Evolutionary conservation across 1,139 yeast genomes (phyloP).

Genomic region (Ogataea hybrid): DNA sequence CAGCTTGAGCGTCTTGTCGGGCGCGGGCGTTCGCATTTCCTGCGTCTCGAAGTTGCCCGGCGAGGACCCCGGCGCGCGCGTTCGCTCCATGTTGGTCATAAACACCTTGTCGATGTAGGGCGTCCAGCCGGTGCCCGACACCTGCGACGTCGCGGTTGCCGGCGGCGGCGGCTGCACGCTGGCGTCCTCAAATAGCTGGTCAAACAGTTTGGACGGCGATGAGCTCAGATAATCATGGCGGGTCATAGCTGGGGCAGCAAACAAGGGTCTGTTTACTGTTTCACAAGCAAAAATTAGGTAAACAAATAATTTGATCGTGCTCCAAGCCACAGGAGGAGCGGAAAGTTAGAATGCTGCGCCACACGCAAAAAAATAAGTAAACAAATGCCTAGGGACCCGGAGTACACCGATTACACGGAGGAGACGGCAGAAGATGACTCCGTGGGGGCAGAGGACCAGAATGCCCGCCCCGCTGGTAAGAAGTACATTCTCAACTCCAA

Average conservation of each 20-base stretch:
- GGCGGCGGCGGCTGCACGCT: conserved; percentile 6
- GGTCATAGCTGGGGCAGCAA: conserved; percentile 9
- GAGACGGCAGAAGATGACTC: background rate
- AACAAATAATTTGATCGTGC: conserved; percentile 1
- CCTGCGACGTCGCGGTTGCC: conserved; percentile 11
- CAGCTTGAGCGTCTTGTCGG: conserved; percentile 21
- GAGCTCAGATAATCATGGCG: conserved; percentile 24
- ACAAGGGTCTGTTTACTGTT: conserved; percentile 5
- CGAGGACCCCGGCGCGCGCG: conserved; percentile 12
- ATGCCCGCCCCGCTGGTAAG: conserved; percentile 3
- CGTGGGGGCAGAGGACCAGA: no score
- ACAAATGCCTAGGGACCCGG: background rate
- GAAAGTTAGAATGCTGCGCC: background rate
- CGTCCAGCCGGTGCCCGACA: conserved; percentile 25
- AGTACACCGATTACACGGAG: background rate
- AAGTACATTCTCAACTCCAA: conserved; percentile 25
- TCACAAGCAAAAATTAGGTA: conserved; percentile 5
- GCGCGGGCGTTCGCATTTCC: conserved; percentile 19
- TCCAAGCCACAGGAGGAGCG: conserved; percentile 1
- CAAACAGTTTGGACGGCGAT: conserved; percentile 29
- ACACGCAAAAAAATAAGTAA: background rate
- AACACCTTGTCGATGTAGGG: conserved; percentile 27
- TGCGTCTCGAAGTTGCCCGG: conserved; percentile 19
- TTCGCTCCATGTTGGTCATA: conserved; percentile 8
- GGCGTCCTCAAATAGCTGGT: conserved; percentile 21